Conservation (phyloP, 1,139 yeast species). For the Saccharomyces hybrid region DNA sequence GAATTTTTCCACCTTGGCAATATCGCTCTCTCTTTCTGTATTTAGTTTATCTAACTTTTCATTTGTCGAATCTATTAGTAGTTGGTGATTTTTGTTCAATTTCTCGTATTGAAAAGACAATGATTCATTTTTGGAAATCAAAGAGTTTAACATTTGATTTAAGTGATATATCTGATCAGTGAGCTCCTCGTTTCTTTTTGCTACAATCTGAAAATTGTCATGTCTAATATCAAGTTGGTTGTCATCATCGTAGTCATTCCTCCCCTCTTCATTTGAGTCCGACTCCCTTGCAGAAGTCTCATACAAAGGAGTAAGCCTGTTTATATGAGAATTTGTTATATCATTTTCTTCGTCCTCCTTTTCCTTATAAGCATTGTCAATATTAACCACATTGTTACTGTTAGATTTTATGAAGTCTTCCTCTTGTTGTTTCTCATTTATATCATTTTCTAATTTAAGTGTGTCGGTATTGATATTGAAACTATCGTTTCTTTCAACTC, state of each 20-base stretch:
- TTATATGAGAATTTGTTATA: not conserved
- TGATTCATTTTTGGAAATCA: slow-evolving; percentile 38
- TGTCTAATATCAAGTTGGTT: slow-evolving; percentile 1
- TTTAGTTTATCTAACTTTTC: slow-evolving; percentile 6
- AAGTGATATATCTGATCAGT: slow-evolving; percentile 30
- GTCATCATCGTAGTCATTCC: not conserved
- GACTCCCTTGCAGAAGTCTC: slow-evolving; percentile 1
- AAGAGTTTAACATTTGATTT: slow-evolving; percentile 18
- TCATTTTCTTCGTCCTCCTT: slow-evolving; percentile 1
- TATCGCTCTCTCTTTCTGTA: slow-evolving; percentile 30
- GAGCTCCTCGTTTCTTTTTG: slow-evolving; percentile 33
- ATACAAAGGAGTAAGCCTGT: not conserved
- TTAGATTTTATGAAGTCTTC: not conserved
- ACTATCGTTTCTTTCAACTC: not conserved
- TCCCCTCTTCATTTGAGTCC: not conserved
- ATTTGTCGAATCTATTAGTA: slow-evolving; percentile 28
- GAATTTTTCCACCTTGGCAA: slow-evolving; percentile 29
- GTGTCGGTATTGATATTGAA: slow-evolving; percentile 2
- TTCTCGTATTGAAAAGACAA: not conserved
- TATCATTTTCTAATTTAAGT: slow-evolving; percentile 3
- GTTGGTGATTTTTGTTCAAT: not conserved
- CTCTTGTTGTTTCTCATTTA: not conserved
- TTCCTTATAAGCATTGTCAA: not conserved
- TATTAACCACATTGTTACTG: not conserved
- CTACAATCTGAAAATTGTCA: slow-evolving; percentile 7